Base-by-base conservation (phyloP, 148 eudicot species). In the Drosera capensis region DNA sequence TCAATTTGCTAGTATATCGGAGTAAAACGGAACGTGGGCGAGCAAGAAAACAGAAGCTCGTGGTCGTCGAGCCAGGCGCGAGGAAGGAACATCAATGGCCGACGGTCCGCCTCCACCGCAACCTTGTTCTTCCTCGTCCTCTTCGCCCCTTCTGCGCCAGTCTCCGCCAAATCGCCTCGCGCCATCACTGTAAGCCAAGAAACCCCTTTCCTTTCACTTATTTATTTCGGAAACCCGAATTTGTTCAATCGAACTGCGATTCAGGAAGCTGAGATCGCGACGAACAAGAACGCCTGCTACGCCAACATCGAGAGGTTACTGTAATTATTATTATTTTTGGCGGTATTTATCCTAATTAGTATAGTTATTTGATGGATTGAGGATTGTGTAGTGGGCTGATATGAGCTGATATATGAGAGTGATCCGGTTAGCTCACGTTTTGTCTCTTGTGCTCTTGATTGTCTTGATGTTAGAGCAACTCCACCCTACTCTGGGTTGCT, bases 341-440 rank as follows among this genome's bases (percentile, higher is more conserved):
- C 16, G 15, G 13, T 3, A 39, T 7, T 14, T 9, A 34, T 42
- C 47, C 0, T 40, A 11, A n/a, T 41, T 28, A 9, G 31, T 28
- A 9, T 9, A 28, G 9, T 28, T 28, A 28, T 28, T 28, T 3
- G 9, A 4, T 28, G 4, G 31, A 9, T 28, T 28, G 4, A 9
- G 9, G 21, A 44, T 50, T 40, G 46, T 28, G 0, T 16, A 86
- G 96, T 72, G 96, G 96, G 36, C 46, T 79, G 37, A 58, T 87
- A 70, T 54, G 82, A 74, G 60, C 75, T 82, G n/a, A 57, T 87
- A 46, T 87, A 87, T 50, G 86, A 74, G 63, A 72, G 94, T 41
- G 96, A 87, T 66, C 96, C 94, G 66, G 96, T 87, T 21, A 49
- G 85, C 7, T 17, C 4, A 24, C 42, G 16, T 45, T 46, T 4